Base-by-base conservation (phyloP, 2,329 filamentous ascomycete genomes). In the Aspergillus costaricaensis region DNA sequence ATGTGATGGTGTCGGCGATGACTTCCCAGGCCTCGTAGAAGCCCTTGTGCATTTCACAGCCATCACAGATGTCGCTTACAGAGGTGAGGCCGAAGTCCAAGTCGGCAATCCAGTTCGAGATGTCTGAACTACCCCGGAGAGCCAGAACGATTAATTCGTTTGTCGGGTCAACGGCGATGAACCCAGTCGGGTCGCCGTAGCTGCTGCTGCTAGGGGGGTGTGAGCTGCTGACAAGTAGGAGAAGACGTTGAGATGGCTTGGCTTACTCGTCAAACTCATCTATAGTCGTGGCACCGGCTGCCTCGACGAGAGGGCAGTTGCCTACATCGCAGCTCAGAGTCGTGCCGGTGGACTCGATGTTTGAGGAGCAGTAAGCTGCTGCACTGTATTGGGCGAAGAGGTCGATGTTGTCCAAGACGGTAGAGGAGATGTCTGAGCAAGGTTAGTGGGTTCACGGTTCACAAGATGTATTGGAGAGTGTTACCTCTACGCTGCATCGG, bases 371-470 rank as follows among this genome's bases (percentile, higher is more conserved):
- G 67, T 83, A 83, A 12, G 80, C 72, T 0, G 81, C 81, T 3
- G 80, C 80, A 3, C 80, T 76, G 66, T 81, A 83, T 62, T 83
- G 79, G 57, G 77, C 76, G 65, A 79, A 79, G 63, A 82, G 76
- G 5, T 74, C 64, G 4, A 83, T 48, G 2, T 62, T 55, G 25
- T 49, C 39, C 15, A 63, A 41, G 6, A 61, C 7, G 4, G 30
- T 21, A 10, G 47, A 23, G 10, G 44, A 49, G 30, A 63, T 53
- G 19, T 59, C 58, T 63, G 19, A 2, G 10, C 6, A 14, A 1
- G 15, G 10, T 52, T 44, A 47, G 52, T 15, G 9, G 25, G 25
- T 27, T 27, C 25, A 27, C 25, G 25, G 25, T 27, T 1, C 25
- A 27, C 25, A 27, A 27, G 6, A 27, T 27, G 7, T 27, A 25